A percentile compares a stretch with the other conserved stretches of the same genome.
Conservation (phyloP, 495 filamentous ascomycete genomes). For the Massariosphaeria phaeospora region DNA sequence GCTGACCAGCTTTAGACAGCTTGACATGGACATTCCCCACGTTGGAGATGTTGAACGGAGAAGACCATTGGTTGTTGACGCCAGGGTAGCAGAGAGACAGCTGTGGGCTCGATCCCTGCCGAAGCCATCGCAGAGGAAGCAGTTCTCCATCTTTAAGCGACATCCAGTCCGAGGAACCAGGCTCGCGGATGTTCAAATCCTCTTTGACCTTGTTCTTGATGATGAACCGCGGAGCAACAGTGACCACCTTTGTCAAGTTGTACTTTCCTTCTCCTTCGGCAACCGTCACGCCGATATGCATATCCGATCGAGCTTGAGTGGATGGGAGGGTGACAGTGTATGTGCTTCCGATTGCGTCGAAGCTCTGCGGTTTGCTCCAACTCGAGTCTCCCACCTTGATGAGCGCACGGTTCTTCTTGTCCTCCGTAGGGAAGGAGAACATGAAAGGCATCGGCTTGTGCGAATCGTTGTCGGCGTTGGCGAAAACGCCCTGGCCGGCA, state of each 20-base stretch:
- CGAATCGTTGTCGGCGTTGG: constrained; percentile 47
- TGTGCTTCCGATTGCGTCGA: constrained; percentile 94
- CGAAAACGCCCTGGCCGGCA: constrained; percentile 65
- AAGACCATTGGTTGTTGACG: constrained; percentile 95
- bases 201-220: constrained; percentile 88
- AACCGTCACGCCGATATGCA: constrained; percentile 84
- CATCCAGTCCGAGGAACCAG: constrained; percentile 76
- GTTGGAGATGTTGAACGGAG: constrained; percentile 94
- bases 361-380: constrained; percentile 96
- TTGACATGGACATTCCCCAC: constrained; percentile 89
- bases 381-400: constrained; percentile 80
- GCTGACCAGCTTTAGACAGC: constrained; percentile 80
- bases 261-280: constrained; percentile 93
- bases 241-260: constrained; percentile 91
- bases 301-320: constrained; percentile 63
- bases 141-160: constrained; percentile 69
- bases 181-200: constrained; percentile 82
- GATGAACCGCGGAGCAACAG: constrained; percentile 87
- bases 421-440: constrained; percentile 86
- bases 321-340: constrained; percentile 79
- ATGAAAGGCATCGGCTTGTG: constrained; percentile 83
- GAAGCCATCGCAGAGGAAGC: constrained; percentile 80
- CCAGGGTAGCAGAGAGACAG: constrained; percentile 90
- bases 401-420: constrained; percentile 80
- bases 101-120: constrained; percentile 73